Evolutionary conservation across 139 green algal genomes (phyloP).

Genomic region (Nannochloris sp.): DNA sequence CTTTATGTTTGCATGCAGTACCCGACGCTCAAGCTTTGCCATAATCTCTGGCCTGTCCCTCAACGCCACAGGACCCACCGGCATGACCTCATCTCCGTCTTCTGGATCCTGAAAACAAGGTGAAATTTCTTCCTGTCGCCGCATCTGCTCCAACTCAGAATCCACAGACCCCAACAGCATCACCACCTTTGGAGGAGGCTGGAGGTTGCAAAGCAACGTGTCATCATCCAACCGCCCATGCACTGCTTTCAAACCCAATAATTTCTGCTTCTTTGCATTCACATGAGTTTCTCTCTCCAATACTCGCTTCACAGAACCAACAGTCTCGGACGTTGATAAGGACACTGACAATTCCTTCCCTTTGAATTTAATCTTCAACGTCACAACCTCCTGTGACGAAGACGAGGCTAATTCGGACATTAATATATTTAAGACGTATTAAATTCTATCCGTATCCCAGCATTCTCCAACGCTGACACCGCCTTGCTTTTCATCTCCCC

Average conservation of each 20-base stretch:
- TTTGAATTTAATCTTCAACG: not conserved
- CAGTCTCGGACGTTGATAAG: slow-evolving; percentile 29
- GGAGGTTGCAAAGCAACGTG: slow-evolving; percentile 35
- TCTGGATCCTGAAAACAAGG: slow-evolving; percentile 63
- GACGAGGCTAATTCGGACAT: too few relatives aligned
- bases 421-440: too few relatives aligned
- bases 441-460: too few relatives aligned
- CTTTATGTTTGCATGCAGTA: slow-evolving; percentile 12
- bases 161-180: slow-evolving; percentile 78
- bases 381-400: too few relatives aligned
- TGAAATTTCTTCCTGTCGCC: slow-evolving; percentile 42
- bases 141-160: slow-evolving; percentile 34
- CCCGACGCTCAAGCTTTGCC: slow-evolving; percentile 55
- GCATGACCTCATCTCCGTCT: slow-evolving; percentile 60
- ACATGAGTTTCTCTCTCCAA: slow-evolving; percentile 50
- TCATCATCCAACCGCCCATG: slow-evolving; percentile 46
- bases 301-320: slow-evolving; percentile 44
- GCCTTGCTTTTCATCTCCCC: too few relatives aligned
- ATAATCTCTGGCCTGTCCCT: slow-evolving; percentile 28
- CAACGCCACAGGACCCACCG: slow-evolving; percentile 32
- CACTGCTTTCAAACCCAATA: slow-evolving; percentile 66
- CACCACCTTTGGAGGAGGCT: slow-evolving; percentile 59
- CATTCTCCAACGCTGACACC: too few relatives aligned
- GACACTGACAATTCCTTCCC: slow-evolving; percentile 8
- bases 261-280: slow-evolving; percentile 61